Evolutionary conservation across 2,329 filamentous ascomycete species (phyloP), one percentile per base, ranked within the genome.

Genomic region (Trichoderma hamatum): DNA sequence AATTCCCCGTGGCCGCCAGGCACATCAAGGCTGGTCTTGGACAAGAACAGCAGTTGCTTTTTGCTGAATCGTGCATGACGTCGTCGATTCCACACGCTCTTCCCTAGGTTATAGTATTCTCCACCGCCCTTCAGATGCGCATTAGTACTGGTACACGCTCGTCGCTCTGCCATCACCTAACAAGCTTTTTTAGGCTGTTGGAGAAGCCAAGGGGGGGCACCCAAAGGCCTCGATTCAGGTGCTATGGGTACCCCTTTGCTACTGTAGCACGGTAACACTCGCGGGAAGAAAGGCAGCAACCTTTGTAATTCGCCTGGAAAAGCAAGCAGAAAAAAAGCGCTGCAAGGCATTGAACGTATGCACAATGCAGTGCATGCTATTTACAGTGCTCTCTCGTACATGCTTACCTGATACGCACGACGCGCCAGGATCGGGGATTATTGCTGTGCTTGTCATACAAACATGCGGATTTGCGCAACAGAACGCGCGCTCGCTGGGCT

Each of bases 111-210:
- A 21, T 10, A 5, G n/a, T 5, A 11, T 21, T 49, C n/a, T 24
- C 46, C 46, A 49, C 46, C 46, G 19, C 24, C n/a, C 13, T 49
- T 49, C 46, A 7, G 19, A 19, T 24, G 46, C 10, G 46, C 46
- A 13, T 49, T 49, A 4, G 46, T 49, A 49, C n/a, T 5, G 21
- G 46, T 49, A 49, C 46, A 49, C n/a, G 14, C 5, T 28, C 14
- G 1, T 46, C 51, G 5, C 43, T 43, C 34, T 34, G 49, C 6
- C n/a, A n/a, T 62, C 28, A 51, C 56, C 13, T 30, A 62, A 62
- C 59, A 62, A 62, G 59, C 59, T 62, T 62, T 62, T 51, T 62
- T 62, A 62, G 59, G 36, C 59, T 62, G 26, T 30, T 62, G 59
- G 59, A 43, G 59, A 62, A 34, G 14, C 13, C 59, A 13, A 51